A percentile compares a stretch with the other conserved stretches of the same genome.
phyloP scores from a whole-genome alignment of 2,329 filamentous ascomycete species.

The Venturia nashicola region DNA sequence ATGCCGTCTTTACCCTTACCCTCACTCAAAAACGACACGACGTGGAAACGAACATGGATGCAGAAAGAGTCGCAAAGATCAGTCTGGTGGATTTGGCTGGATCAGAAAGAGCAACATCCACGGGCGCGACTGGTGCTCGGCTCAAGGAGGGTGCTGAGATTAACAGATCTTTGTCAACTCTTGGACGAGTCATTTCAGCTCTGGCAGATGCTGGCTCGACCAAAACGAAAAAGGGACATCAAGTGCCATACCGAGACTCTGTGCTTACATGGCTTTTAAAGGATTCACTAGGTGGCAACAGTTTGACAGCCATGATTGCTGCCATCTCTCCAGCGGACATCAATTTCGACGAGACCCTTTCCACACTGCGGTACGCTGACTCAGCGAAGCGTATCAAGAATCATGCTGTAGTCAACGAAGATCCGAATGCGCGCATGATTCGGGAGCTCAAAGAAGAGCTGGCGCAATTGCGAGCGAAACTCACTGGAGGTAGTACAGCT shows the following conservation, averaged over 20 bases:
- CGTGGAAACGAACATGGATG: conserved; percentile 86
- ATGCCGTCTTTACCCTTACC: conserved; percentile 94
- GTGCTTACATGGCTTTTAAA: conserved; percentile 94
- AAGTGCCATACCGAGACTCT: conserved; percentile 95
- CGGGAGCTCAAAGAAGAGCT: conserved; percentile 94
- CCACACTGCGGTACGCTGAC: conserved; percentile 90
- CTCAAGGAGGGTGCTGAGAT: conserved; percentile 98
- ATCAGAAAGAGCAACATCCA: conserved; percentile 94
- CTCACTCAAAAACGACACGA: conserved; percentile 90
- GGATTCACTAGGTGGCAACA: conserved; percentile 94
- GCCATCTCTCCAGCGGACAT: conserved; percentile 97
- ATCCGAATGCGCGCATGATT: conserved; percentile 98
- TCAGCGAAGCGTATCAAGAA: conserved; percentile 99
- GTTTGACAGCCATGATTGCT: conserved; percentile 99
- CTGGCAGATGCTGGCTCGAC: conserved; percentile 80
- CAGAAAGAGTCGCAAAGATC: conserved; percentile 96
- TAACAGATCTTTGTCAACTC: conserved; percentile 88
- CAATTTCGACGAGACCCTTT: conserved; percentile 96
- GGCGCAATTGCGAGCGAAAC: conserved; percentile 71
- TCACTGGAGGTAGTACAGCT: conserved; percentile 38
- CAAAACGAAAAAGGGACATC: conserved; percentile 61
- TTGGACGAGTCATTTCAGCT: conserved; percentile 94
- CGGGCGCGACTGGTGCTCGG: conserved; percentile 86
- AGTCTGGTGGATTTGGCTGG: conserved; percentile 95
- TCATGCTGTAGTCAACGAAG: conserved; percentile 96